phyloP scores from a whole-genome alignment of 1,139 yeast genomes.

The Yarrowia galli region DNA sequence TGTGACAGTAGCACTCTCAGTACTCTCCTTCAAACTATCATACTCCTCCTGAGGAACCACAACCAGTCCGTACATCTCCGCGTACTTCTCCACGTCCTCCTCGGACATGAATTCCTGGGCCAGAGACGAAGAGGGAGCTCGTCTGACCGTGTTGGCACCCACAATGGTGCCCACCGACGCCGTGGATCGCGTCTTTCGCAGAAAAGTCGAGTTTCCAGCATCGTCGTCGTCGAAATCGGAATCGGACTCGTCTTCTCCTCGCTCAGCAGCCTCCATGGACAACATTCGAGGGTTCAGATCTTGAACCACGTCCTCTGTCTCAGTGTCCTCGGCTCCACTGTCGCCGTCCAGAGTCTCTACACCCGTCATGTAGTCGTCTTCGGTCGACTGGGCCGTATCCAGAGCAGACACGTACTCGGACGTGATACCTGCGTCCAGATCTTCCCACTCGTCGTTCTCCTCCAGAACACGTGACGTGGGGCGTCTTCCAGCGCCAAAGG shows the following conservation, averaged over 20 bases:
- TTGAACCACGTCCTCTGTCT: conserved; percentile 49
- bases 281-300: conserved; percentile 15
- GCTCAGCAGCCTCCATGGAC: background rate
- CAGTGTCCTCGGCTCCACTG: conserved; percentile 51
- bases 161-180: conserved; percentile 26
- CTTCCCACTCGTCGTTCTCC: conserved; percentile 46
- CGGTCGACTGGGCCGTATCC: conserved; percentile 49
- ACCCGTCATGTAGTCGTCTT: conserved; percentile 50
- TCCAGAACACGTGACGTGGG: conserved; percentile 17
- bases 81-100: conserved; percentile 58
- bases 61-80: conserved; percentile 59
- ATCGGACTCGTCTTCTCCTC: conserved; percentile 1
- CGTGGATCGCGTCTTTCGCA: conserved; percentile 2
- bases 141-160: background rate
- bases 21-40: conserved; percentile 46
- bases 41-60: conserved; percentile 60
- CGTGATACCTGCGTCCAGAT: conserved; percentile 46
- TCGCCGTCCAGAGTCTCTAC: conserved; percentile 48
- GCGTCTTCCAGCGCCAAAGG: conserved; percentile 9
- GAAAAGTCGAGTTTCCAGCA: conserved; percentile 1
- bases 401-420: conserved; percentile 51
- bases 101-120: conserved; percentile 50
- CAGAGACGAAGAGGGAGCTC: conserved; percentile 39
- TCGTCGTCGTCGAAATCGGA: background rate
- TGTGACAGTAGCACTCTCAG: conserved; percentile 1